These are phyloP conservation scores for Boletellus deceptivus DNA, from an alignment of 1,284 basidiomycete genomes.

Conservation along the genomic window DNA sequence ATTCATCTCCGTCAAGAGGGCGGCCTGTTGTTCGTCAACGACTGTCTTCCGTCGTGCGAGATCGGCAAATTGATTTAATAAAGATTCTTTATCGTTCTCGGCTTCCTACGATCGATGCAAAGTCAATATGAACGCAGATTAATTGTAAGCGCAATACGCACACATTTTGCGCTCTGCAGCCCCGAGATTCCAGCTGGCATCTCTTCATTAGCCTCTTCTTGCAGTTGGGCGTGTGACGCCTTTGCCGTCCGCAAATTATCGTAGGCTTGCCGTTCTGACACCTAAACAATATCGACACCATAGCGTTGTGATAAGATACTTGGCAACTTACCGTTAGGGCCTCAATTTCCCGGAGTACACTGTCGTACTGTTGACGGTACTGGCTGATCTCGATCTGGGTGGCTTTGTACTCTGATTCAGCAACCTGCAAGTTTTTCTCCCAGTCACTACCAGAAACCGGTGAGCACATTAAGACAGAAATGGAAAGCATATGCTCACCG, in stretches of 20 bases:
- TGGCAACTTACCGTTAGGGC: slow-evolving; percentile 19
- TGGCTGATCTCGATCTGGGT: slow-evolving; percentile 18
- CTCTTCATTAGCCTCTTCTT: slow-evolving; percentile 69
- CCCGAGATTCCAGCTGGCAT: slow-evolving; percentile 70
- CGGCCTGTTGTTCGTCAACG: slow-evolving; percentile 43
- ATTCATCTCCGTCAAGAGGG: slow-evolving; percentile 43
- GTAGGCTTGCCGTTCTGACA: slow-evolving; percentile 23
- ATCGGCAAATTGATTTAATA: slow-evolving; percentile 51
- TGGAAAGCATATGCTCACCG: slow-evolving; percentile 25
- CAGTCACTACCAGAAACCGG: slow-evolving; percentile 19
- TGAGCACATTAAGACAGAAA: slow-evolving; percentile 1
- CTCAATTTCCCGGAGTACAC: slow-evolving; percentile 15
- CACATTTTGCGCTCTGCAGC: slow-evolving; percentile 57
- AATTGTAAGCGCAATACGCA: slow-evolving; percentile 23
- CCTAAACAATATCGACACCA: slow-evolving; percentile 19
- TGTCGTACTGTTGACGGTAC: slow-evolving; percentile 23
- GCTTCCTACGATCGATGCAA: slow-evolving; percentile 43
- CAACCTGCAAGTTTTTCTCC: slow-evolving; percentile 25
- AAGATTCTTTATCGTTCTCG: slow-evolving; percentile 48
- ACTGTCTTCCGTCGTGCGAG: slow-evolving; percentile 41
- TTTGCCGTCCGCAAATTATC: slow-evolving; percentile 33
- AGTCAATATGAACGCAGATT: not conserved
- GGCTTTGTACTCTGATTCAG: slow-evolving; percentile 28
- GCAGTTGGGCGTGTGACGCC: slow-evolving; percentile 38
- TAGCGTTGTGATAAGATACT: not conserved